Evolutionary conservation across 2,329 filamentous ascomycete species (phyloP), one percentile per base, ranked within the genome.

Genomic region (Fusarium keratoplasticum): DNA sequence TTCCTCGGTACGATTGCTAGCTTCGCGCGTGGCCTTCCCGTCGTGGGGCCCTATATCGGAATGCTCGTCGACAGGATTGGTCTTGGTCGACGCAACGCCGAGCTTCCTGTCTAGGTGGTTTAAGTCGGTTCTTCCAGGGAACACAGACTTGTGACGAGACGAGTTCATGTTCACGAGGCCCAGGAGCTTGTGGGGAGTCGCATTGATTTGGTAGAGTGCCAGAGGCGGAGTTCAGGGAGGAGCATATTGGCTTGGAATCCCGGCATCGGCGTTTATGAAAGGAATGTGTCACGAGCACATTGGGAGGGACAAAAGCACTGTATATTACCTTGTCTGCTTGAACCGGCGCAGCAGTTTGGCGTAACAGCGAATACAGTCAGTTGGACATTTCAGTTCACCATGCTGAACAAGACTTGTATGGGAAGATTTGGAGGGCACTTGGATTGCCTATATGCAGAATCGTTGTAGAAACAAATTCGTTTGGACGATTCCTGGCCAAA

Each of bases 1-100:
- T 98, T 98, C 85, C 89, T 98, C 68, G 94, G 95, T 58, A 98
- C 96, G 22, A 95, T 98, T 74, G 94, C 93, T 0, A 91, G 94
- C 18, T 98, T 98, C 80, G 94, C 94, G 42, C 91, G 94, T 66
- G 95, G 94, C 70, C 84, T 97, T 13, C 96, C 96, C 0, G 88
- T 98, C 9, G 86, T 98, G 7, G 96, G 96, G 5, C 94, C 95
- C 6, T 97, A 95, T 79, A 93, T 98, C 80, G 93, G 94, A 67
- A 85, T 89, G 75, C 88, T 87, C 4, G 87, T 97, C 71, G 94
- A 97, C 80, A 90, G 91, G 76, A 80, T 91, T 73, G 92, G 94
- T 0, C 84, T 94, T 40, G 90, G 90, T 31, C 87, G 92, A 77
- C 89, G 92, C 76, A 95, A 95, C 79, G 89, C 91, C 40, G 94